Conservation (phyloP, 495 filamentous ascomycete genomes). For the Podospora pseudocomata region DNA sequence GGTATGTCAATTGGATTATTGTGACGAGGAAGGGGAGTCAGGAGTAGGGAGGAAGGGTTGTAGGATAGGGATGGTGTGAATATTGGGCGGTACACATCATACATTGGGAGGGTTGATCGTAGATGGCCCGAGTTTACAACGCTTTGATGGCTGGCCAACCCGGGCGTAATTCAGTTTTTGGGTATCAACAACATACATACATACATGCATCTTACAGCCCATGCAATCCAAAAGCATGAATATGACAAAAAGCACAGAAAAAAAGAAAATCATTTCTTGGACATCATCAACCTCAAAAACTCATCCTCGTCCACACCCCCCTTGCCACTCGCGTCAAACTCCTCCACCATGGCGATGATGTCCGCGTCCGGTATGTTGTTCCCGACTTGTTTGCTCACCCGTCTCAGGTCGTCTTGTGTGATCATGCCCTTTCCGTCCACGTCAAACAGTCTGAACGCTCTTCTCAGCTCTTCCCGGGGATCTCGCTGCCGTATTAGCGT, state of each 20-base stretch:
- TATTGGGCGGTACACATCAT: too few species aligned
- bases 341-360: constrained; percentile 92
- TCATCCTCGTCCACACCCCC: constrained; percentile 86
- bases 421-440: constrained; percentile 74
- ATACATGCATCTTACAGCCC: not conserved
- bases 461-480: constrained; percentile 83
- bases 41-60: not conserved
- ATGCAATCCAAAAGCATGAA: not conserved
- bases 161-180: not conserved
- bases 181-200: constrained; percentile 20
- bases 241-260: not conserved
- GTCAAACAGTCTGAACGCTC: constrained; percentile 89
- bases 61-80: not conserved
- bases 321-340: constrained; percentile 94
- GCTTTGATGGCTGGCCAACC: not conserved
- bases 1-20: constrained; percentile 50
- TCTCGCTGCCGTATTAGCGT: constrained; percentile 75
- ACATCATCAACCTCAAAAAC: constrained; percentile 60
- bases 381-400: constrained; percentile 86
- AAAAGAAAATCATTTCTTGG: constrained; percentile 25
- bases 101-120: too few species aligned
- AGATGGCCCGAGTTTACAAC: not conserved
- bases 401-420: constrained; percentile 74
- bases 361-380: constrained; percentile 92
- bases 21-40: constrained; percentile 34